A percentile compares a stretch with the other conserved stretches of the same genome.
Evolutionary conservation across 805 yeast species (phyloP).

Genomic region (Wickerhamiella sorbophila): DNA sequence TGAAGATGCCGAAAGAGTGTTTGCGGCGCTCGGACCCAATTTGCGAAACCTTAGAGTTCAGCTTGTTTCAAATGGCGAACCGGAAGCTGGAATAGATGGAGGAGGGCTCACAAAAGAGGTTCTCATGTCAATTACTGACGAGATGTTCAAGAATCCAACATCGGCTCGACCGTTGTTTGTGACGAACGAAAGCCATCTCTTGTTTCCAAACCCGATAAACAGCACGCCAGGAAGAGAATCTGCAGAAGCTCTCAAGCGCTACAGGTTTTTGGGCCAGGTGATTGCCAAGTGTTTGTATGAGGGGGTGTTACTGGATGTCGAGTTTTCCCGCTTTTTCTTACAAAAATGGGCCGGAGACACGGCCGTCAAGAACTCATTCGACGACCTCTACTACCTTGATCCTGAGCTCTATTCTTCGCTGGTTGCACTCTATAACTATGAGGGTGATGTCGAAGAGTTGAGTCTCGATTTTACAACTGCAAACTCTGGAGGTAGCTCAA

Average conservation of each 20-base stretch:
- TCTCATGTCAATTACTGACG: slow-evolving; percentile 53
- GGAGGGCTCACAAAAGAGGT: slow-evolving; percentile 94
- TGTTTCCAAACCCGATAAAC: slow-evolving; percentile 31
- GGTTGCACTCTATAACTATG: slow-evolving; percentile 43
- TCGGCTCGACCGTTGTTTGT: slow-evolving; percentile 27
- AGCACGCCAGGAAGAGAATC: neutral
- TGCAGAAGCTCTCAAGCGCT: slow-evolving; percentile 15
- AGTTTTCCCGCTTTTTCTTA: slow-evolving; percentile 76
- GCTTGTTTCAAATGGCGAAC: slow-evolving; percentile 55
- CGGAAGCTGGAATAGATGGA: slow-evolving; percentile 89
- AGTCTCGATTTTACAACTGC: slow-evolving; percentile 54
- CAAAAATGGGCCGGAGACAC: slow-evolving; percentile 43
- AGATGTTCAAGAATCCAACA: slow-evolving; percentile 37
- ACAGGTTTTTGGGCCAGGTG: slow-evolving; percentile 60
- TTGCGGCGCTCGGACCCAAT: slow-evolving; percentile 37
- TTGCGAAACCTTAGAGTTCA: slow-evolving; percentile 53
- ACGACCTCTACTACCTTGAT: slow-evolving; percentile 66
- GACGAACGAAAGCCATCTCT: slow-evolving; percentile 37
- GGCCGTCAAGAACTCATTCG: slow-evolving; percentile 40
- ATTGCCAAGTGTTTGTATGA: slow-evolving; percentile 85
- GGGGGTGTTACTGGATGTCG: slow-evolving; percentile 61
- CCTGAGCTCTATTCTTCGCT: slow-evolving; percentile 48
- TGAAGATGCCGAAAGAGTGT: slow-evolving; percentile 57
- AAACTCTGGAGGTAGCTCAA: slow-evolving; percentile 25
- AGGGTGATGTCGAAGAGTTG: slow-evolving; percentile 40